phyloP scores from a whole-genome alignment of 495 filamentous ascomycete genomes.

The Darksidea phi region DNA sequence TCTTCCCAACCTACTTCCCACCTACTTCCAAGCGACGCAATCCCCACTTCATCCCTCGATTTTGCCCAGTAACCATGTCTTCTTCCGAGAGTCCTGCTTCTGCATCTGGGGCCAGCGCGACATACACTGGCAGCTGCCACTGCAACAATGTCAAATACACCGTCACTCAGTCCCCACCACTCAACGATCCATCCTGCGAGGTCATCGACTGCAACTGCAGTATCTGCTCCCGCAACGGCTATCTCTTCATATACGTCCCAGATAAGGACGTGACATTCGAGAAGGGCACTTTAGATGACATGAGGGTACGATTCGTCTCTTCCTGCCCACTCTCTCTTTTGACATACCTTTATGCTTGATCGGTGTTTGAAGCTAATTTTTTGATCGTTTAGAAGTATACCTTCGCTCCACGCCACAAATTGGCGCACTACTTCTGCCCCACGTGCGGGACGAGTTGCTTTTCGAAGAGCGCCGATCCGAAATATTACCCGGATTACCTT shows the following conservation, averaged over 20 bases:
- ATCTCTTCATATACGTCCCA: constrained; percentile 44
- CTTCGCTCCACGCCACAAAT: constrained; percentile 38
- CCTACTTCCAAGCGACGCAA: too few relatives aligned
- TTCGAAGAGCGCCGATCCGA: constrained; percentile 30
- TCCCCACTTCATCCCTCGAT: neutral
- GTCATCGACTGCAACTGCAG: constrained; percentile 44
- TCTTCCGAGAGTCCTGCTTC: constrained; percentile 5
- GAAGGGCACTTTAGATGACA: constrained; percentile 29
- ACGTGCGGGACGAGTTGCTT: constrained; percentile 45
- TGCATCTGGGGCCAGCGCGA: constrained; percentile 12
- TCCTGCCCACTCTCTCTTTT: neutral
- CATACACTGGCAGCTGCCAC: constrained; percentile 44
- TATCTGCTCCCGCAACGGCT: constrained; percentile 49
- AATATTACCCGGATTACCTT: constrained; percentile 23
- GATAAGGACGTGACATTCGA: constrained; percentile 33
- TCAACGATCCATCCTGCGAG: constrained; percentile 30
- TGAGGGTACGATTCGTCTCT: constrained; percentile 16
- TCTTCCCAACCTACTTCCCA: too few relatives aligned
- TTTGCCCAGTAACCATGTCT: neutral
- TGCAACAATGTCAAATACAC: constrained; percentile 42
- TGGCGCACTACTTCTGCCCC: constrained; percentile 46
- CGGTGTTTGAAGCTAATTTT: neutral
- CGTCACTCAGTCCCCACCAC: constrained; percentile 37
- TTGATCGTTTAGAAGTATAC: constrained; percentile 37
- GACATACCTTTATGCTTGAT: neutral